Conservation (phyloP, 2,329 filamentous ascomycete genomes). For the Lithohypha guttulata region DNA sequence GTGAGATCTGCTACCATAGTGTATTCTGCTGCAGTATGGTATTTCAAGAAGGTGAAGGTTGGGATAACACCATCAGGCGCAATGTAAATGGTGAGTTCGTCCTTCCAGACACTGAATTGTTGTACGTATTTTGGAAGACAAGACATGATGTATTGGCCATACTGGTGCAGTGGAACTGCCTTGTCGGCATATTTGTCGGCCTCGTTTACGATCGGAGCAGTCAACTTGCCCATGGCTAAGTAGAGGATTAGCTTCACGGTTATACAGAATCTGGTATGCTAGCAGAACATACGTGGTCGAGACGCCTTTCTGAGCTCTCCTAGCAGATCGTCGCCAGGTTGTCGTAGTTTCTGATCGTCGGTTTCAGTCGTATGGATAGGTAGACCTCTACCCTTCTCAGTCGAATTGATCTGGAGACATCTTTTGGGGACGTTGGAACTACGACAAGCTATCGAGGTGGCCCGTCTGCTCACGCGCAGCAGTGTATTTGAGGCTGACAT, state of each 20-base stretch:
- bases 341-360: slow-evolving; percentile 11
- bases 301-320: slow-evolving; percentile 57
- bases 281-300: slow-evolving; percentile 34
- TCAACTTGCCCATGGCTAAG: slow-evolving; percentile 50
- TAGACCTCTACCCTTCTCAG: slow-evolving; percentile 3
- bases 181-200: slow-evolving; percentile 86
- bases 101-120: slow-evolving; percentile 99
- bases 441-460: slow-evolving; percentile 28
- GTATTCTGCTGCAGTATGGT: slow-evolving; percentile 95
- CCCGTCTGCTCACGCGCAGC: slow-evolving; percentile 33
- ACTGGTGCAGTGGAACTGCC: slow-evolving; percentile 78
- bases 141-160: slow-evolving; percentile 93
- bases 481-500: slow-evolving; percentile 38
- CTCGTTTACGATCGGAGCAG: slow-evolving; percentile 75
- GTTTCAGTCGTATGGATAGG: slow-evolving; percentile 1
- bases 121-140: slow-evolving; percentile 96
- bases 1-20: slow-evolving; percentile 90
- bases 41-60: slow-evolving; percentile 88
- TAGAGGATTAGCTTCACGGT: slow-evolving; percentile 10
- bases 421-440: slow-evolving; percentile 23
- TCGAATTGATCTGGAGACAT: slow-evolving; percentile 1
- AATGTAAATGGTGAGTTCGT: slow-evolving; percentile 92
- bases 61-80: slow-evolving; percentile 78
- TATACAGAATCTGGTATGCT: no score
- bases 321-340: slow-evolving; percentile 46